Conservation (phyloP, 768 basidiomycete species). For the Tricholoma terreum region DNA sequence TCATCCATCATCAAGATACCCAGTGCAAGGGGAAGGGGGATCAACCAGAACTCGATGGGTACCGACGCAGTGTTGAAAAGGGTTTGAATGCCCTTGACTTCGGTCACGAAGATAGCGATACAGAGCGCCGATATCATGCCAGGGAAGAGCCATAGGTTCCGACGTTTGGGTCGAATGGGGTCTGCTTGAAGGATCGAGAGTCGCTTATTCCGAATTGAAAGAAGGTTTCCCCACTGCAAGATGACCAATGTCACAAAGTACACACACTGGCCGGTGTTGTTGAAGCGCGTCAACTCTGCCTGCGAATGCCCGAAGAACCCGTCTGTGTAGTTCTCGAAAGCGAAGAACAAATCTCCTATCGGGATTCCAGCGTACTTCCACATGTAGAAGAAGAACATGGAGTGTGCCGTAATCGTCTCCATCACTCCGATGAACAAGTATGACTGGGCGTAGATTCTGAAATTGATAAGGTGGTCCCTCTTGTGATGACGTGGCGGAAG, state of each 20-base stretch:
- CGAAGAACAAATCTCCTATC: conserved; percentile 37
- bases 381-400: conserved; percentile 39
- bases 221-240: conserved; percentile 38
- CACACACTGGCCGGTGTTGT: conserved; percentile 41
- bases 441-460: conserved; percentile 15
- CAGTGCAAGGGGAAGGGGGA: conserved; percentile 41
- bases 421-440: conserved; percentile 17
- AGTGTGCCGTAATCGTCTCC: conserved; percentile 14
- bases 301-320: conserved; percentile 32
- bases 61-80: conserved; percentile 43
- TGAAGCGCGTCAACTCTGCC: conserved; percentile 31
- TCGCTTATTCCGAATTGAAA: conserved; percentile 39
- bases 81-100: conserved; percentile 39
- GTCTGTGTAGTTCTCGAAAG: conserved; percentile 37
- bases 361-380: conserved; percentile 31
- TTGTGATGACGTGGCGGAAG: conserved; percentile 17
- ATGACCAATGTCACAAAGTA: conserved; percentile 34
- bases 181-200: conserved; percentile 39
- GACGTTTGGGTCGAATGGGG: conserved; percentile 44
- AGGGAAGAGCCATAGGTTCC: conserved; percentile 34
- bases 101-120: conserved; percentile 39
- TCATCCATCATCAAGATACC: conserved; percentile 39
- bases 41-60: conserved; percentile 44
- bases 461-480: conserved; percentile 17
- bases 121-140: conserved; percentile 17